A percentile compares a stretch with the other conserved stretches of the same genome.
Conservation (phyloP, 352 stramenopile species). For the Phytophthora multivora region DNA sequence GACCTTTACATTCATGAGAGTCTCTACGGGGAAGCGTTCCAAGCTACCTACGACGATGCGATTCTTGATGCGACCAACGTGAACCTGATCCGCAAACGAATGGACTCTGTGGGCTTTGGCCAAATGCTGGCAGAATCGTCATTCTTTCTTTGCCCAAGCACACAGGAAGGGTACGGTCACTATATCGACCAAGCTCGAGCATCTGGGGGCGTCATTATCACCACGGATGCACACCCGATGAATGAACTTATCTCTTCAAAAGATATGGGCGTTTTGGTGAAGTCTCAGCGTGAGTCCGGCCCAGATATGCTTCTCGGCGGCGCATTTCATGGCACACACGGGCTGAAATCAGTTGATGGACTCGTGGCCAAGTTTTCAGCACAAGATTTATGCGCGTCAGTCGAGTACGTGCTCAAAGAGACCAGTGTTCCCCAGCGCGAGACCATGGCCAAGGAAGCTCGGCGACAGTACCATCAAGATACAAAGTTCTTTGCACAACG, state of each 20-base stretch:
- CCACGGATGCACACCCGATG: conserved; percentile 62
- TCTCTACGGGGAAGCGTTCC: conserved; percentile 18
- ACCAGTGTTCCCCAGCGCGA: conserved; percentile 32
- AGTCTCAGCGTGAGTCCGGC: background rate
- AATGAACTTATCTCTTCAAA: conserved; percentile 51
- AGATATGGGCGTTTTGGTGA: conserved; percentile 20
- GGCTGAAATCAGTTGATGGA: conserved; percentile 22
- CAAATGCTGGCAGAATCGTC: conserved; percentile 44
- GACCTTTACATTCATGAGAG: conserved; percentile 34
- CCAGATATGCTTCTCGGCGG: conserved; percentile 30
- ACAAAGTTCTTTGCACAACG: conserved; percentile 49
- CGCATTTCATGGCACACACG: conserved; percentile 20
- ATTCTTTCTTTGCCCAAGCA: conserved; percentile 62
- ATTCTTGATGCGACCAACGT: conserved; percentile 32
- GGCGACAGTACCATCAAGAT: conserved; percentile 49
- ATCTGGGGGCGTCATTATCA: conserved; percentile 50
- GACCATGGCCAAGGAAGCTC: conserved; percentile 27
- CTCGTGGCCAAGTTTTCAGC: conserved; percentile 28
- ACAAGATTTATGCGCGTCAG: conserved; percentile 24
- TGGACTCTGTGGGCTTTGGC: conserved; percentile 39
- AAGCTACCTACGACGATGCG: conserved; percentile 18
- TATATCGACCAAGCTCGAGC: conserved; percentile 68
- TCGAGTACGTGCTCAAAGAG: conserved; percentile 40
- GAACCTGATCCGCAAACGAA: conserved; percentile 34
- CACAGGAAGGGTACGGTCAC: conserved; percentile 65